A percentile compares a stretch with the other conserved stretches of the same genome.
These are phyloP conservation scores for Alternaria brassicae DNA, from an alignment of 2,329 filamentous ascomycete genomes.

Conservation along the genomic window DNA sequence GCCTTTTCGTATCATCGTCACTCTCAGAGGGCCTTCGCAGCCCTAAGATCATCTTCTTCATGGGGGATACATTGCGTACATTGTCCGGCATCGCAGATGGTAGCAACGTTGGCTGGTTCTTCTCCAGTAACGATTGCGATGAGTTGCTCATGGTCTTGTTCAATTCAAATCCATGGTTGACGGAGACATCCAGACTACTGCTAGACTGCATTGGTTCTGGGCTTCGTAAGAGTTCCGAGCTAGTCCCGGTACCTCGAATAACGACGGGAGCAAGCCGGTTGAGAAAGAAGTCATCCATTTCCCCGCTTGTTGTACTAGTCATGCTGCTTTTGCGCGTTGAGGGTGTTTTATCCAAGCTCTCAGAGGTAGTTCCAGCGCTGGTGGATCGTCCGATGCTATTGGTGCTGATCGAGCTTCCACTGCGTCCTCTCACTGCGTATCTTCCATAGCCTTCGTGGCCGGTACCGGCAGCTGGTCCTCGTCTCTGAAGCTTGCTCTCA, in stretches of 20 bases:
- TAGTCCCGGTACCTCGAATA: slow-evolving; percentile 54
- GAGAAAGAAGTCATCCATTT: slow-evolving; percentile 57
- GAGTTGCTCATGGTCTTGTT: slow-evolving; percentile 31
- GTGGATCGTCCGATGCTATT: slow-evolving; percentile 58
- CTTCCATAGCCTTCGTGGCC: slow-evolving; percentile 87
- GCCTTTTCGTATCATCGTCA: slow-evolving; percentile 45
- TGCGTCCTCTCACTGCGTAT: slow-evolving; percentile 70
- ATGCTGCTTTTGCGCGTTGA: slow-evolving; percentile 54
- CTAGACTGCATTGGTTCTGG: slow-evolving; percentile 48
- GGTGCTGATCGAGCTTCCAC: slow-evolving; percentile 63
- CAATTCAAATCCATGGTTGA: slow-evolving; percentile 17
- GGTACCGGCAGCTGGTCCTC: slow-evolving; percentile 89
- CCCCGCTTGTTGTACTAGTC: slow-evolving; percentile 51
- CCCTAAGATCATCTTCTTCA: slow-evolving; percentile 38
- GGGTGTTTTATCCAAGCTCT: slow-evolving; percentile 44
- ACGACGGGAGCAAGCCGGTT: slow-evolving; percentile 55
- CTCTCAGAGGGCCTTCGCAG: slow-evolving; percentile 46
- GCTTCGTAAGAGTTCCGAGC: slow-evolving; percentile 44
- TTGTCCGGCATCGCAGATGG: slow-evolving; percentile 51
- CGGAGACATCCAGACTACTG: slow-evolving; percentile 44
- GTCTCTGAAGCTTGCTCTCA: slow-evolving; percentile 63
- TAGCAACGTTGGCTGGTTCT: slow-evolving; percentile 38
- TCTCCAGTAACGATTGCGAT: slow-evolving; percentile 27
- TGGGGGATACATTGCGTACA: slow-evolving; percentile 39
- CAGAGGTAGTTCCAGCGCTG: slow-evolving; percentile 52